Percentiles rank a stretch among this genome's conserved stretches.
These are phyloP conservation scores for Neofusicoccum sp. DNA, from an alignment of 2,329 filamentous ascomycete species.

Conservation along the genomic window DNA sequence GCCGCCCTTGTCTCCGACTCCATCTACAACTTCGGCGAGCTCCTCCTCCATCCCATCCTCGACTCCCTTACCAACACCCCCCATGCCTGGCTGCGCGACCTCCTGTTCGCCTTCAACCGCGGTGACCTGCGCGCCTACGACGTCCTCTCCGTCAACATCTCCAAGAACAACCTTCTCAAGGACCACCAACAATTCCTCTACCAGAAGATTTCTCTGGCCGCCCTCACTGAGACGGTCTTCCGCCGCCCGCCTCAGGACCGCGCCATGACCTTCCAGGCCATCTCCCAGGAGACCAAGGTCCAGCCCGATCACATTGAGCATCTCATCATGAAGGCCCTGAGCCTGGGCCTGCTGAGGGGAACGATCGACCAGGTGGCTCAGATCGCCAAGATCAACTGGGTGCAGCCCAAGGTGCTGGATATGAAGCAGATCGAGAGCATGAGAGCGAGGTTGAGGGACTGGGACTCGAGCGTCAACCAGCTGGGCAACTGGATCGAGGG, in stretches of 20 bases:
- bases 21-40: conserved; percentile 99
- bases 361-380: conserved; percentile 96
- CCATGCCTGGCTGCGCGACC: conserved; percentile 85
- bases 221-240: conserved; percentile 95
- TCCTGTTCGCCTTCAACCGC: conserved; percentile 97
- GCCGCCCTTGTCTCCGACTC: conserved; percentile 90
- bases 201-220: conserved; percentile 97
- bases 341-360: conserved; percentile 83
- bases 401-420: conserved; percentile 96
- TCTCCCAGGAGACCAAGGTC: conserved; percentile 91
- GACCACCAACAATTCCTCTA: conserved; percentile 83
- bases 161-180: conserved; percentile 76
- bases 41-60: conserved; percentile 95
- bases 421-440: conserved; percentile 94
- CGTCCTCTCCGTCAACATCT: conserved; percentile 76
- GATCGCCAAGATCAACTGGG: conserved; percentile 95
- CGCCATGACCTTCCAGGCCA: conserved; percentile 87
- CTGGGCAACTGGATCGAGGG: conserved; percentile 96
- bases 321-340: conserved; percentile 98
- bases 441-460: conserved; percentile 84
- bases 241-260: conserved; percentile 93
- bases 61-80: conserved; percentile 76
- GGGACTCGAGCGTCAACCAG: conserved; percentile 95
- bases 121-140: conserved; percentile 90
- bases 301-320: conserved; percentile 92